Conservation (phyloP, 2,329 filamentous ascomycete species). For the Fonsecaea monophora region DNA sequence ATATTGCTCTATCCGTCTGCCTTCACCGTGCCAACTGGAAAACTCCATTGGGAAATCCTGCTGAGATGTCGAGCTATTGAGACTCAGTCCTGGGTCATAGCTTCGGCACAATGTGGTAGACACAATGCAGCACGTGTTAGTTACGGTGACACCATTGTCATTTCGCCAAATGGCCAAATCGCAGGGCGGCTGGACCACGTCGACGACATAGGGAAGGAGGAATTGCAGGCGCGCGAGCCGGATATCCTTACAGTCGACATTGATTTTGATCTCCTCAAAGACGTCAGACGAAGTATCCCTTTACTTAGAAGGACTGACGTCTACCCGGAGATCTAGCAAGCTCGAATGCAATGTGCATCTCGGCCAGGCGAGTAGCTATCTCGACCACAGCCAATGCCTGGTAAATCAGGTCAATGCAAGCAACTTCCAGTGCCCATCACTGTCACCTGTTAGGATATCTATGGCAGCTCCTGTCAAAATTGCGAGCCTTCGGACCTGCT, state of each 20-base stretch:
- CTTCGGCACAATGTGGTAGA: slow-evolving; percentile 78
- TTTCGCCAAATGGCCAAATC: slow-evolving; percentile 86
- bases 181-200: slow-evolving; percentile 64
- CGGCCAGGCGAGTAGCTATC: not conserved
- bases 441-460: not conserved
- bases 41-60: slow-evolving; percentile 83
- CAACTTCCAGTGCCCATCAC: not conserved
- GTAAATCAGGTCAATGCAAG: not conserved
- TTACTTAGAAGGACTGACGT: slow-evolving; percentile 62
- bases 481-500: not conserved
- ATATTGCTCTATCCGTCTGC: slow-evolving; percentile 86
- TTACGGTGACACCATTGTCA: slow-evolving; percentile 84
- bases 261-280: slow-evolving; percentile 60
- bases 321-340: slow-evolving; percentile 53
- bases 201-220: slow-evolving; percentile 49
- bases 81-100: slow-evolving; percentile 84
- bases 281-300: slow-evolving; percentile 63
- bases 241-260: slow-evolving; percentile 61
- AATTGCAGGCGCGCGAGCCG: slow-evolving; percentile 45
- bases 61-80: slow-evolving; percentile 84
- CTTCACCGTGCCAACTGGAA: slow-evolving; percentile 85
- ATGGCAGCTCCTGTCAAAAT: not conserved
- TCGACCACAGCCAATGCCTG: not conserved
- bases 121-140: slow-evolving; percentile 79
- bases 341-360: not conserved